These are phyloP conservation scores for Saccharomyces paradoxus DNA, from an alignment of 805 yeast species.

Conservation along the genomic window DNA sequence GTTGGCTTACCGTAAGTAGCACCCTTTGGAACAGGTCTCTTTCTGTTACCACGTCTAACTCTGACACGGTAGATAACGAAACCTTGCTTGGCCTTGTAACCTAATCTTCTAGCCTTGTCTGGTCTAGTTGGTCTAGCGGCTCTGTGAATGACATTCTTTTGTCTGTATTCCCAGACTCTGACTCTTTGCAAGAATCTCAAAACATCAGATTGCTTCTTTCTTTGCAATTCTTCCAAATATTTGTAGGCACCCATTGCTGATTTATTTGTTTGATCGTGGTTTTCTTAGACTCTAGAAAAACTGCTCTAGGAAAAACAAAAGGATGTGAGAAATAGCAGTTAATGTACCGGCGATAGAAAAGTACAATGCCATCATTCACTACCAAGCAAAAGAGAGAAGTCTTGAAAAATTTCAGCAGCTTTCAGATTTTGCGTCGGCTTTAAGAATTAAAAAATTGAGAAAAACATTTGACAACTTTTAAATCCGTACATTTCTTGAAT, in stretches of 20 bases:
- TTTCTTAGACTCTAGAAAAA: background rate
- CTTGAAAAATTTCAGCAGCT: background rate
- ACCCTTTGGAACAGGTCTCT: constrained; percentile 99
- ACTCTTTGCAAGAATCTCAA: constrained; percentile 97
- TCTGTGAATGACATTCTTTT: constrained; percentile 96
- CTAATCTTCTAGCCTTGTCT: constrained; percentile 99
- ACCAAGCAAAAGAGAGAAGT: background rate
- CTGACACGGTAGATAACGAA: constrained; percentile 97
- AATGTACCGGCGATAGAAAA: background rate
- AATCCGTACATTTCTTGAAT: background rate
- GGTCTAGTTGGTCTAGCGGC: constrained; percentile 98
- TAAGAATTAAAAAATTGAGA: background rate
- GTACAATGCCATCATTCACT: background rate
- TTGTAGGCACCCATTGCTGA: constrained; percentile 97
- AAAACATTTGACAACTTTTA: background rate
- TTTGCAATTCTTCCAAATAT: constrained; percentile 96
- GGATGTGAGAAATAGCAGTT: background rate
- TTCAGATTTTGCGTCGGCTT: background rate
- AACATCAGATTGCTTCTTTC: constrained; percentile 99
- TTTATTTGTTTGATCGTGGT: constrained; percentile 5
- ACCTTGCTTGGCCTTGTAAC: constrained; percentile 99
- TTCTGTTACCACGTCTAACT: constrained; percentile 99
- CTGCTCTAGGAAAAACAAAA: background rate
- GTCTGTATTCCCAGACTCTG: constrained; percentile 99
- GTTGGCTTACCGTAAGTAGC: constrained; percentile 99